Conservation (phyloP, 1,139 yeast species). For the Yamadazyma blattariae region DNA sequence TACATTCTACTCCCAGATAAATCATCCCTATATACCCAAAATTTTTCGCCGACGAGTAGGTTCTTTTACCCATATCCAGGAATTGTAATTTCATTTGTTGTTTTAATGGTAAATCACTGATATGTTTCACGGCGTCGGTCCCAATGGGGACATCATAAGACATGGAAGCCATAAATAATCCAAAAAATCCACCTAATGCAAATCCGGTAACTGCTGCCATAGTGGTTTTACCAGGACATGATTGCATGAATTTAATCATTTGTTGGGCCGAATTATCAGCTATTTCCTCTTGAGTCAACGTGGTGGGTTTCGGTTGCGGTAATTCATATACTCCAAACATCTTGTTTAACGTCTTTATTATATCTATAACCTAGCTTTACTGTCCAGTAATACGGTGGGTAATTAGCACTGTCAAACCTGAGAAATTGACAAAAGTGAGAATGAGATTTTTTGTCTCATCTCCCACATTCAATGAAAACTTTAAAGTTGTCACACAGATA, state of each 20-base stretch:
- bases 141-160: constrained; percentile 81
- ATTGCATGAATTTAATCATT: constrained; percentile 81
- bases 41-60: constrained; percentile 86
- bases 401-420: too few relatives aligned
- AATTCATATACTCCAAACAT: constrained; percentile 19
- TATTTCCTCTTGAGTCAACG: constrained; percentile 85
- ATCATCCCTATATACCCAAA: constrained; percentile 94
- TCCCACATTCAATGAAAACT: too few relatives aligned
- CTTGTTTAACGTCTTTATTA: too few relatives aligned
- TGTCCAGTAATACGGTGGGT: too few relatives aligned
- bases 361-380: too few relatives aligned
- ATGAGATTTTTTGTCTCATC: too few relatives aligned
- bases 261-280: constrained; percentile 88
- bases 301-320: constrained; percentile 41
- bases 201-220: constrained; percentile 95
- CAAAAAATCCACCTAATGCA: constrained; percentile 93
- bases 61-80: constrained; percentile 85
- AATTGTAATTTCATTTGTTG: constrained; percentile 93
- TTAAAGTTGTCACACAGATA: too few relatives aligned
- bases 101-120: constrained; percentile 82
- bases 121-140: constrained; percentile 48
- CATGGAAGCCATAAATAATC: constrained; percentile 94
- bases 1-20: constrained; percentile 92
- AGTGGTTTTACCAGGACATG: constrained; percentile 92
- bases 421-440: too few relatives aligned